phyloP scores from a whole-genome alignment of 768 basidiomycete species.

The Rhizopogon rudus region DNA sequence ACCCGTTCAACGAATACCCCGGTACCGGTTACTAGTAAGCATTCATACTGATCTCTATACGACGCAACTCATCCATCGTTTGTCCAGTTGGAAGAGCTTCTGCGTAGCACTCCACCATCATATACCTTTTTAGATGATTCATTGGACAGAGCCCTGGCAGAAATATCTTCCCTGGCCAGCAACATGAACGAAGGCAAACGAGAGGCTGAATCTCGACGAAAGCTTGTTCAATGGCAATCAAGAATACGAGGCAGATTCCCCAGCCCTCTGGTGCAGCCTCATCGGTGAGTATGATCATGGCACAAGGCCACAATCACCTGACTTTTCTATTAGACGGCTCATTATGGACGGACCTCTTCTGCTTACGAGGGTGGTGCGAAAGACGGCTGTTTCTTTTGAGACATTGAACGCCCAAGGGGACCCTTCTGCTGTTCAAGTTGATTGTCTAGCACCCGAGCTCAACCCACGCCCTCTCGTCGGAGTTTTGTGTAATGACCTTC shows the following conservation, averaged over 20 bases:
- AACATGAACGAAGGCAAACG: constrained; percentile 99
- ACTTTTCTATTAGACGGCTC: constrained; percentile 53
- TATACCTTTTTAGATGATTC: constrained; percentile 76
- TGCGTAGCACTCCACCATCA: constrained; percentile 78
- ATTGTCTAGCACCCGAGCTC: constrained; percentile 83
- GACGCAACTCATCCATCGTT: background rate
- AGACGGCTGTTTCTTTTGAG: constrained; percentile 77
- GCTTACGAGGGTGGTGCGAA: constrained; percentile 87
- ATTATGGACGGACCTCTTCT: constrained; percentile 89
- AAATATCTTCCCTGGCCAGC: constrained; percentile 84
- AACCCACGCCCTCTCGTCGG: constrained; percentile 77
- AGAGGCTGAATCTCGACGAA: constrained; percentile 86
- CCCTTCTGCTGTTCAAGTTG: constrained; percentile 79
- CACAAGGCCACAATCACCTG: constrained; percentile 5
- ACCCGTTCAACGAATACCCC: constrained; percentile 94
- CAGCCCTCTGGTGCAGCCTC: constrained; percentile 97
- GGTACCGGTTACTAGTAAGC: constrained; percentile 89
- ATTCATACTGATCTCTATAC: constrained; percentile 3
- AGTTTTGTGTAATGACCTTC: constrained; percentile 87
- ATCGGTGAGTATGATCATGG: constrained; percentile 54
- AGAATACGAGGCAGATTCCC: constrained; percentile 91
- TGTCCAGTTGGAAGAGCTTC: constrained; percentile 71
- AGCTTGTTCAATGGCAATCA: constrained; percentile 87
- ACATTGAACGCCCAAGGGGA: constrained; percentile 74
- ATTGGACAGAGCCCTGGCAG: constrained; percentile 77